Base-by-base conservation (phyloP, 2,329 filamentous ascomycete species). In the Pyricularia sp. region DNA sequence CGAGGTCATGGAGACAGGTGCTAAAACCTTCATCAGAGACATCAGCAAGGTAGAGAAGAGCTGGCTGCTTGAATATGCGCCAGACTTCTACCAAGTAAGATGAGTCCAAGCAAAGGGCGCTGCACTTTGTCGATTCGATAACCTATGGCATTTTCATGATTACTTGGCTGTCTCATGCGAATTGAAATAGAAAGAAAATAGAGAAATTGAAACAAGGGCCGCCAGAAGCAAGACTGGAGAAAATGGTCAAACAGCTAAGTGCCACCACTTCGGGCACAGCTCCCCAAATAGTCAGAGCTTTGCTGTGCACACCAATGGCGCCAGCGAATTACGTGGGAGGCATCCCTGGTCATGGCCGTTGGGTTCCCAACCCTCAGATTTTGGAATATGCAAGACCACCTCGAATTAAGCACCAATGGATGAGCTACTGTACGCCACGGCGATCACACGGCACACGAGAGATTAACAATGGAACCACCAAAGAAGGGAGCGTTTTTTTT, bases 1-100 rank as follows among this genome's bases (percentile, higher is more conserved):
- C 71, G 93, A 97, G 77, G 86, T 96, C 49, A 85, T 96, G 81
- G 91, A 97, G 78, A 96, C 90, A 4, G 86, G 88, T 10, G 85
- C 84, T 68, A 97, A 97, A 80, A 92, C 85, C 0, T 97, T 88
- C 73, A 96, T 99, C 70, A 82, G 91, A 65, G 93, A 97, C 75
- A 79, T 97, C 66, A 94, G 88, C n/a, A 94, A 91, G 78, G 90
- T 97, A 70, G 90, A 97, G 73, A 96, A 91, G 81, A 81, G 79
- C n/a, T 99, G 93, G 90, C 80, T 99, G 70, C 74, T 93, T 62
- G 91, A 97, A 74, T 96, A 93, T 79, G 92, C 91, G 16, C 86
- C 90, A 0, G 87, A 88, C 65, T 97, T 89, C 73, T 96, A 96
- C 74, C 83, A 85, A 71, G 76, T 90, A 24, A 82, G 55, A 53